A percentile compares a stretch with the other conserved stretches of the same genome.
Conservation (phyloP, 2,329 filamentous ascomycete genomes). For the Pseudogymnoascus sp. region DNA sequence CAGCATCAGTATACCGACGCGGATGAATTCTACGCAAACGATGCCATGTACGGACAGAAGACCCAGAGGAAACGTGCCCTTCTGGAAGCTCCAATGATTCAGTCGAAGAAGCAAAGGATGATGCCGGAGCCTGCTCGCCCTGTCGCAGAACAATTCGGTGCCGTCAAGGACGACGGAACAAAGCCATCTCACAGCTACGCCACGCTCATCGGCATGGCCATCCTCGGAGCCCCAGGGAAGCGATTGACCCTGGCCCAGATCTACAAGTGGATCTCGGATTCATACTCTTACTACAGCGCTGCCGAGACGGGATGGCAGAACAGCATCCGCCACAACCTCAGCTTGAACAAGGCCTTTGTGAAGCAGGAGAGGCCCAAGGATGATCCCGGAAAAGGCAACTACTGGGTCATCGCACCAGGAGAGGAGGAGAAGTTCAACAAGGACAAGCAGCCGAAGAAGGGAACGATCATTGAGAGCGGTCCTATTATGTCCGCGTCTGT, state of each 20-base stretch:
- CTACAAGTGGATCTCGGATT: slow-evolving; percentile 99
- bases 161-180: slow-evolving; percentile 71
- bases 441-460: slow-evolving; percentile 64
- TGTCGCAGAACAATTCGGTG: slow-evolving; percentile 69
- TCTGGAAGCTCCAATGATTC: slow-evolving; percentile 64
- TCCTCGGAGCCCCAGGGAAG: slow-evolving; percentile 73
- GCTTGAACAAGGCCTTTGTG: slow-evolving; percentile 90
- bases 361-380: slow-evolving; percentile 96
- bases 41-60: slow-evolving; percentile 43
- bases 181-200: slow-evolving; percentile 94
- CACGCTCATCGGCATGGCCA: slow-evolving; percentile 92
- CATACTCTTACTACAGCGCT: slow-evolving; percentile 77
- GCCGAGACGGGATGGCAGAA: slow-evolving; percentile 95
- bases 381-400: slow-evolving; percentile 94
- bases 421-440: slow-evolving; percentile 85
- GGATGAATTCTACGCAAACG: slow-evolving; percentile 25
- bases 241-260: slow-evolving; percentile 88
- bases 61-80: slow-evolving; percentile 51
- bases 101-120: slow-evolving; percentile 59
- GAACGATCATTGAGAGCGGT: slow-evolving; percentile 42
- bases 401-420: slow-evolving; percentile 89
- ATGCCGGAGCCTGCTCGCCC: slow-evolving; percentile 35
- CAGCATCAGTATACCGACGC: slow-evolving; percentile 25
- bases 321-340: slow-evolving; percentile 96
- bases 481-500: slow-evolving; percentile 22